Conservation (phyloP, 495 filamentous ascomycete genomes). For the Aspergillus saccharolyticus region DNA sequence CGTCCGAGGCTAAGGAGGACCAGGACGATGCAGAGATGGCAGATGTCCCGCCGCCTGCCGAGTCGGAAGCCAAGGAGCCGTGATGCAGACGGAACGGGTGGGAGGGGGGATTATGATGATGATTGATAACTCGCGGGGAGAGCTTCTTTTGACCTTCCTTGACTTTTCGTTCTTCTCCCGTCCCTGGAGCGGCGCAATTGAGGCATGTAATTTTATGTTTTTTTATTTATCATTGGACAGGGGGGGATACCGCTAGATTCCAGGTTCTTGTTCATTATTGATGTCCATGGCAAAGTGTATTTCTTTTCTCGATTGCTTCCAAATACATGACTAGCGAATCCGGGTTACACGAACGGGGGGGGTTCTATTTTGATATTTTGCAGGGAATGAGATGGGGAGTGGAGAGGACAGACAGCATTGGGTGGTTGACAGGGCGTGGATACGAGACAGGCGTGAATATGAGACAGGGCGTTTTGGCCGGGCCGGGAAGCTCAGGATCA, state of each 20-base stretch:
- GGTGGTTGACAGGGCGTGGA: too few species aligned
- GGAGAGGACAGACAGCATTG: too few species aligned
- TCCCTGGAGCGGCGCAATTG: too few species aligned
- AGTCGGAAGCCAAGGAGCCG: conserved; percentile 13
- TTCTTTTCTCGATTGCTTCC: conserved; percentile 7
- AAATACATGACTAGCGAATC: conserved; percentile 15
- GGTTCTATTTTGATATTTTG: conserved; percentile 5
- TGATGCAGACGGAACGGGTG: not conserved
- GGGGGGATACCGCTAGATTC: conserved; percentile 2
- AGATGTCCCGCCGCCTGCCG: conserved; percentile 24
- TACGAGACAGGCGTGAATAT: too few species aligned
- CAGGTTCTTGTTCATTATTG: not conserved
- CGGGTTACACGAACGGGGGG: conserved; percentile 17
- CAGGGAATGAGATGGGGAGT: too few species aligned
- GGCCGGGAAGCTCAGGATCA: too few species aligned
- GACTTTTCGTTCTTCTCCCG: too few species aligned
- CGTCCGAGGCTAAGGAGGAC: conserved; percentile 16
- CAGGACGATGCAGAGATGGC: conserved; percentile 37
- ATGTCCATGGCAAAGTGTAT: conserved; percentile 6
- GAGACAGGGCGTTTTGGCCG: too few species aligned
- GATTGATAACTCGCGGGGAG: not conserved
- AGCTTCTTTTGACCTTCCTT: not conserved
- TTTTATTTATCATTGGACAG: not conserved
- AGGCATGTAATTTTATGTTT: not conserved
- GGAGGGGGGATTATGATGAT: not conserved